Percentiles rank a stretch among this genome's conserved stretches.
phyloP scores from a whole-genome alignment of 1,139 yeast genomes.

The Blastobotrys ciferrii region DNA sequence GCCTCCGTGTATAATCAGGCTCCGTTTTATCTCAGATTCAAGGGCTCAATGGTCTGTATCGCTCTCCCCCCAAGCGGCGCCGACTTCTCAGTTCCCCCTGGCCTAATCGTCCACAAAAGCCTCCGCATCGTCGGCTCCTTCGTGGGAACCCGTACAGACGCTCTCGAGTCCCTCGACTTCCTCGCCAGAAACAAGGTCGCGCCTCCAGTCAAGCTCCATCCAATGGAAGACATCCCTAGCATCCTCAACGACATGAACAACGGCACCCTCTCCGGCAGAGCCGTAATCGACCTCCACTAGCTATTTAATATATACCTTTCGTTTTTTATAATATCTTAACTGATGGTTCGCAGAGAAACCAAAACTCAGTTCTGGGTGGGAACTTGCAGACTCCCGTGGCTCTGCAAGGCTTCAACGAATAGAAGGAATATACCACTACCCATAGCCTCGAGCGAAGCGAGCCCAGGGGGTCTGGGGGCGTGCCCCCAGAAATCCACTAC shows the following conservation, averaged over 20 bases:
- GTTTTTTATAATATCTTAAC: too few relatives aligned
- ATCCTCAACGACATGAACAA: constrained; percentile 61
- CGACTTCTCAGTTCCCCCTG: constrained; percentile 48
- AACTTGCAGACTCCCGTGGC: too few relatives aligned
- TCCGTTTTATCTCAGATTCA: constrained; percentile 58
- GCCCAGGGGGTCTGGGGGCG: too few relatives aligned
- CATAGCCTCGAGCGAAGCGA: too few relatives aligned
- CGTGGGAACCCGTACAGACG: constrained; percentile 71
- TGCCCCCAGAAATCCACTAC: too few relatives aligned
- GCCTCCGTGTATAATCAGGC: constrained; percentile 64
- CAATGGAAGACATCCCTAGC: constrained; percentile 53
- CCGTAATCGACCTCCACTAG: constrained; percentile 48
- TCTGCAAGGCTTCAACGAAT: too few relatives aligned
- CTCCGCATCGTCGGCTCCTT: constrained; percentile 61
- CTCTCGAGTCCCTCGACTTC: constrained; percentile 68
- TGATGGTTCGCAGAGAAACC: too few relatives aligned
- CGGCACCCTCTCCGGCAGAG: constrained; percentile 66
- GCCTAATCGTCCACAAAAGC: constrained; percentile 55
- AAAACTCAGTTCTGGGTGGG: too few relatives aligned
- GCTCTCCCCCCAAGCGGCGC: constrained; percentile 71
- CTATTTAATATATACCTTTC: too few relatives aligned
- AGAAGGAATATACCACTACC: too few relatives aligned
- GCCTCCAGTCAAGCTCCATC: constrained; percentile 61
- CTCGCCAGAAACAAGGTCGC: constrained; percentile 60
- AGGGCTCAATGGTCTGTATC: constrained; percentile 69